Evolutionary conservation across 2,329 filamentous ascomycete species (phyloP).

Genomic region (Bipolaris zeicola): DNA sequence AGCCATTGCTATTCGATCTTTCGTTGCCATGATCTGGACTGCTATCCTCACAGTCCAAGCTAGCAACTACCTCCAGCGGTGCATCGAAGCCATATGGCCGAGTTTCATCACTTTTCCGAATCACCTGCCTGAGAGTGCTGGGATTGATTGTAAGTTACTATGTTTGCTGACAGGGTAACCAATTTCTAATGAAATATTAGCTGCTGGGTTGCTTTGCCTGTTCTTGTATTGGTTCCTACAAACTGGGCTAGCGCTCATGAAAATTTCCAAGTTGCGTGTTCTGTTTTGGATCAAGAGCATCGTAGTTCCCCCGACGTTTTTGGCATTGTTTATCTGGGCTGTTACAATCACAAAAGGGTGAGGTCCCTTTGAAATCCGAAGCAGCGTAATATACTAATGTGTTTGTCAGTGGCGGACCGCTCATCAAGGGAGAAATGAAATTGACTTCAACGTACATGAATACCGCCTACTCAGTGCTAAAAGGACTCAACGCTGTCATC

Average conservation of each 20-base stretch:
- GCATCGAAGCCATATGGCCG: constrained; percentile 53
- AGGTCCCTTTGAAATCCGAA: background rate
- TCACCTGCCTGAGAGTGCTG: constrained; percentile 41
- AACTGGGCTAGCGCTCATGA: constrained; percentile 51
- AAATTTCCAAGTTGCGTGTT: constrained; percentile 52
- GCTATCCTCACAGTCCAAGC: constrained; percentile 56
- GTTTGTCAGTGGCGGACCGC: constrained; percentile 42
- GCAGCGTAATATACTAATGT: background rate
- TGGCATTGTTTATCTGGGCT: constrained; percentile 53
- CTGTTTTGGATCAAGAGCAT: constrained; percentile 54
- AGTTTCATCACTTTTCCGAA: constrained; percentile 48
- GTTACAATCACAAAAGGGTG: constrained; percentile 51
- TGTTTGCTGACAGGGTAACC: fast-evolving
- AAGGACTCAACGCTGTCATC: constrained; percentile 55
- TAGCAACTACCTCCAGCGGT: constrained; percentile 50
- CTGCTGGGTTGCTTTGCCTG: constrained; percentile 56
- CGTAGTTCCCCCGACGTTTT: constrained; percentile 52
- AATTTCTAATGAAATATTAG: constrained; percentile 29
- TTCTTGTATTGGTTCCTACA: constrained; percentile 60
- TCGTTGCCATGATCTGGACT: constrained; percentile 56
- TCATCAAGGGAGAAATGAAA: constrained; percentile 47
- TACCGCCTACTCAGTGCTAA: constrained; percentile 52
- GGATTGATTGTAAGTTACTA: constrained; percentile 33
- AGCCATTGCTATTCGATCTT: constrained; percentile 52
- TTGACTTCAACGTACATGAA: constrained; percentile 51